These are phyloP conservation scores for Leptographium galeiforme DNA, from an alignment of 2,329 filamentous ascomycete species.

Conservation along the genomic window DNA sequence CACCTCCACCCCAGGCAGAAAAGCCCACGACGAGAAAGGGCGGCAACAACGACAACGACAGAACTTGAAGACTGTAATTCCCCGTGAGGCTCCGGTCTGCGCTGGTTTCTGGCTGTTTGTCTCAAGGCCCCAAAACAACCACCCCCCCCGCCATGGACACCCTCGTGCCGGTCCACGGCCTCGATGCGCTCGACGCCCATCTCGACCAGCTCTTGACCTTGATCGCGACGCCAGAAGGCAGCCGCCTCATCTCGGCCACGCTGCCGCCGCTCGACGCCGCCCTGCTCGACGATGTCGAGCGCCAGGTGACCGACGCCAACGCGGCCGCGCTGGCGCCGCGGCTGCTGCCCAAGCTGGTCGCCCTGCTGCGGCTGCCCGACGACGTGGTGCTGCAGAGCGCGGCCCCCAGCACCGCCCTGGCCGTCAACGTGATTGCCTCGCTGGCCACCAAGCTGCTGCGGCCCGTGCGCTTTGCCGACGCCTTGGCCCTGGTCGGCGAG, in stretches of 20 bases:
- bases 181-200: conserved; percentile 41
- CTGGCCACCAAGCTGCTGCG: conserved; percentile 42
- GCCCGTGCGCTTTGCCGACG: conserved; percentile 37
- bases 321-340: conserved; percentile 36
- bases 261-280: conserved; percentile 29
- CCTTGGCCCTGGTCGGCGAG: conserved; percentile 37
- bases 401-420: conserved; percentile 25
- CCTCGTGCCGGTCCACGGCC: conserved; percentile 32
- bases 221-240: conserved; percentile 10
- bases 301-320: conserved; percentile 46
- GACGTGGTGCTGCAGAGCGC: not conserved
- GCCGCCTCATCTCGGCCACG: conserved; percentile 11
- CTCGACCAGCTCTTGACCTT: conserved; percentile 30
- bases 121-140: too few species aligned
- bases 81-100: too few species aligned
- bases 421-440: conserved; percentile 16
- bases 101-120: too few species aligned
- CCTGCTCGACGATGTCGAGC: conserved; percentile 45
- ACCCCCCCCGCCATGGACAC: conserved; percentile 17
- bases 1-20: too few species aligned
- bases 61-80: too few species aligned
- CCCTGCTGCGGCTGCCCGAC: conserved; percentile 32
- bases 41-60: not conserved
- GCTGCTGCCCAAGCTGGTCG: conserved; percentile 39
- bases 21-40: too few species aligned